phyloP scores from a whole-genome alignment of 768 basidiomycete species.

The Russula emetica region DNA sequence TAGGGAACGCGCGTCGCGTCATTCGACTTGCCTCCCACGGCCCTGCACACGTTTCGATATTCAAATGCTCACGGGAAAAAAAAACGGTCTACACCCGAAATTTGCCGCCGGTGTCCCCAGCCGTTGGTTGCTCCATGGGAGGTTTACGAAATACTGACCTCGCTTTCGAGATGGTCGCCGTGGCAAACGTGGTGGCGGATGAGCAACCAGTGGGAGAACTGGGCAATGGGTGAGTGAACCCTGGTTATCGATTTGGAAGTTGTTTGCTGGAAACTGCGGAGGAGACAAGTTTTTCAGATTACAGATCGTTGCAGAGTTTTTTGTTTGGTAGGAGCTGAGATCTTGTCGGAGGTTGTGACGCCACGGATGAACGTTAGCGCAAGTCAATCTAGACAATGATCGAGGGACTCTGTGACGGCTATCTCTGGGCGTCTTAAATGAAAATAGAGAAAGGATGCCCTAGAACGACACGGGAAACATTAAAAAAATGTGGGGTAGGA shows the following conservation, averaged over 20 bases:
- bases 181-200: slow-evolving; percentile 10
- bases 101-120: slow-evolving; percentile 1
- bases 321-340: slow-evolving; percentile 16
- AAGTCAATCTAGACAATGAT: slow-evolving; percentile 18
- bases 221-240: slow-evolving; percentile 18
- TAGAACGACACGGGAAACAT: slow-evolving; percentile 16
- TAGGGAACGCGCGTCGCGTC: slow-evolving; percentile 23
- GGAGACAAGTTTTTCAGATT: slow-evolving; percentile 16
- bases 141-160: slow-evolving; percentile 17
- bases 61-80: slow-evolving; percentile 22
- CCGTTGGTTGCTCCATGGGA: slow-evolving; percentile 7
- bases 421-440: slow-evolving; percentile 6
- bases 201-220: slow-evolving; percentile 19
- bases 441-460: slow-evolving; percentile 14
- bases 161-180: slow-evolving; percentile 8
- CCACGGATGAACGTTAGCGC: slow-evolving; percentile 19
- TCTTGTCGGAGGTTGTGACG: slow-evolving; percentile 12
- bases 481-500: slow-evolving; percentile 20
- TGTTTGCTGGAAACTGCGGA: slow-evolving; percentile 14
- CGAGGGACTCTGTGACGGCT: slow-evolving; percentile 22
- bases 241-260: slow-evolving; percentile 25
- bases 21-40: slow-evolving; percentile 23
- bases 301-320: slow-evolving; percentile 13
- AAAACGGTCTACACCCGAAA: slow-evolving; percentile 8
- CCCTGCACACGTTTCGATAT: slow-evolving; percentile 12